phyloP scores from a whole-genome alignment of 139 green algal species.

The Eudorina sp. region DNA sequence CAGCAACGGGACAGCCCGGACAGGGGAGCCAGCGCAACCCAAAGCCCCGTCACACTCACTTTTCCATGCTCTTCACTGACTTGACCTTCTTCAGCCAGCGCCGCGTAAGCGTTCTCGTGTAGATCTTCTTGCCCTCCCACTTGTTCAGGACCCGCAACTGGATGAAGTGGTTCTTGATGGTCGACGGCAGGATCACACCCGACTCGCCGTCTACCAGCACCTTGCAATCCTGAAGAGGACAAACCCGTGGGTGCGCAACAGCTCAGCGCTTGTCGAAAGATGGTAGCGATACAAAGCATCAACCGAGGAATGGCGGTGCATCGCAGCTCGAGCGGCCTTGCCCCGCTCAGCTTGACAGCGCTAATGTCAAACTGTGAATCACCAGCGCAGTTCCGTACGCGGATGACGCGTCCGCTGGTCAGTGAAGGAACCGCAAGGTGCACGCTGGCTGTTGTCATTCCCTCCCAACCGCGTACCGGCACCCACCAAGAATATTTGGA shows the following conservation, averaged over 20 bases:
- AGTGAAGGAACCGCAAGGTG: too few species aligned
- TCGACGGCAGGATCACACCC: not conserved
- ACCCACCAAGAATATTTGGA: conserved; percentile 65
- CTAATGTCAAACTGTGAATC: too few species aligned
- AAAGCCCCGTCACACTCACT: conserved; percentile 3
- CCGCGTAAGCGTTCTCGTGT: not conserved
- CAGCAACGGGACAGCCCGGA: too few species aligned
- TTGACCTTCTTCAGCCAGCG: conserved; percentile 41
- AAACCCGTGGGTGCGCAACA: not conserved
- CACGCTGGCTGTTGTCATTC: too few species aligned
- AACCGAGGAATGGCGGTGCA: too few species aligned
- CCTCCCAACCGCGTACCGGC: too few species aligned
- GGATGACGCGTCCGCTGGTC: too few species aligned
- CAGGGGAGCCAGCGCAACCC: too few species aligned
- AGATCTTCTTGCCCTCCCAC: conserved; percentile 52
- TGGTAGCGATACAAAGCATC: not conserved
- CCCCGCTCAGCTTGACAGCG: too few species aligned
- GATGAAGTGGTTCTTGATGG: conserved; percentile 49
- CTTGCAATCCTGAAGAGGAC: conserved; percentile 41
- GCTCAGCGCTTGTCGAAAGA: not conserved
- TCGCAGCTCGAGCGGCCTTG: too few species aligned
- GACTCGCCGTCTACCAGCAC: conserved; percentile 51
- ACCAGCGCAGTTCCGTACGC: too few species aligned
- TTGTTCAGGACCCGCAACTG: conserved; percentile 58
- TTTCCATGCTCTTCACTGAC: conserved; percentile 37